Evolutionary conservation across 2,329 filamentous ascomycete genomes (phyloP).

Genomic region (Alternaria rosae): DNA sequence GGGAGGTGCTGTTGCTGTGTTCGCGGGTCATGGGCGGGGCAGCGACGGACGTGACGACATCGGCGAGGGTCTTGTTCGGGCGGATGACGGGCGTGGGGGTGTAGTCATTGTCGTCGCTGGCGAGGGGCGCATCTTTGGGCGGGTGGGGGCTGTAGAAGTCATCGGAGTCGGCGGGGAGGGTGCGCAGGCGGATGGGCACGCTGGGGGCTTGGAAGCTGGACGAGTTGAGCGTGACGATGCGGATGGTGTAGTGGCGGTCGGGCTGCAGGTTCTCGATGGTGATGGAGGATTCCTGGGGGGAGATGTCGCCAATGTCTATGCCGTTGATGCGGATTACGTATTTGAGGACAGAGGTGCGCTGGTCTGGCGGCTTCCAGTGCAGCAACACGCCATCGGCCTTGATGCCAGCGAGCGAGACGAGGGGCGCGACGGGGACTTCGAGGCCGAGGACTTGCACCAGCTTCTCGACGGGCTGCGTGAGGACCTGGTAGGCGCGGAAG

Average conservation of each 20-base stretch:
- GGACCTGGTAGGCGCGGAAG: constrained; percentile 84
- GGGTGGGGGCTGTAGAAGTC: constrained; percentile 60
- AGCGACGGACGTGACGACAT: constrained; percentile 68
- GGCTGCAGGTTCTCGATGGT: constrained; percentile 88
- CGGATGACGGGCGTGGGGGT: constrained; percentile 63
- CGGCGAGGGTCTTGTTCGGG: constrained; percentile 61
- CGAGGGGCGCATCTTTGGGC: constrained; percentile 53
- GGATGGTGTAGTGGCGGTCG: constrained; percentile 89
- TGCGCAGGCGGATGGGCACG: constrained; percentile 82
- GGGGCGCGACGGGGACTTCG: constrained; percentile 88
- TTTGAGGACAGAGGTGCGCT: constrained; percentile 75
- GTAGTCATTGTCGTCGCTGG: constrained; percentile 52
- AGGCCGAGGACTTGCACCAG: constrained; percentile 90
- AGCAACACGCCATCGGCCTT: constrained; percentile 85
- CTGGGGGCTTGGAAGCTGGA: constrained; percentile 94
- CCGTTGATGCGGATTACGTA: constrained; percentile 95
- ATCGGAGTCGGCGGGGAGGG: constrained; percentile 57
- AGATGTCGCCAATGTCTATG: constrained; percentile 87
- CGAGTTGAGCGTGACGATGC: constrained; percentile 87
- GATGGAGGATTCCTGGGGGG: constrained; percentile 82
- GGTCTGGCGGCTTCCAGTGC: constrained; percentile 83
- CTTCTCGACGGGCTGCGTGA: constrained; percentile 89
- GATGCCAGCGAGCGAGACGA: constrained; percentile 90
- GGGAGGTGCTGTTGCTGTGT: constrained; percentile 62
- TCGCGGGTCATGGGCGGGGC: constrained; percentile 71